A percentile compares a stretch with the other conserved stretches of the same genome.
These are phyloP conservation scores for Colletotrichum tropicale DNA, from an alignment of 2,329 filamentous ascomycete genomes.

Conservation along the genomic window DNA sequence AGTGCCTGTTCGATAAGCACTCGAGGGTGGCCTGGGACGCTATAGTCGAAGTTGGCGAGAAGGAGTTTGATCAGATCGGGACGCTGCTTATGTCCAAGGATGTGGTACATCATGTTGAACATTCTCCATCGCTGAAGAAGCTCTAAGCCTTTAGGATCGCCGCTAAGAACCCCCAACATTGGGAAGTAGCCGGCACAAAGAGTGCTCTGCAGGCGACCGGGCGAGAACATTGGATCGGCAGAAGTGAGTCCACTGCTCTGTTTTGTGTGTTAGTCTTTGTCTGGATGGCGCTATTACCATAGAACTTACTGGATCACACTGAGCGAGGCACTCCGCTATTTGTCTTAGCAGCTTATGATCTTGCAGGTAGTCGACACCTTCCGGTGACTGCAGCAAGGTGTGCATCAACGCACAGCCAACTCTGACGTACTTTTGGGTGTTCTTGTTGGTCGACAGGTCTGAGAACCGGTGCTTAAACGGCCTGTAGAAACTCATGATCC, in stretches of 20 bases:
- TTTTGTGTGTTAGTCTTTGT: neutral
- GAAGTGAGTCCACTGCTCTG: slow-evolving; percentile 77
- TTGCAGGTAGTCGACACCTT: slow-evolving; percentile 83
- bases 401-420: slow-evolving; percentile 89
- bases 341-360: slow-evolving; percentile 95
- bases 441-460: slow-evolving; percentile 86
- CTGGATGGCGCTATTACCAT: neutral
- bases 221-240: slow-evolving; percentile 86
- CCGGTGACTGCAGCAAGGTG: slow-evolving; percentile 81
- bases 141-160: slow-evolving; percentile 79
- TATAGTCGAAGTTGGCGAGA: slow-evolving; percentile 91
- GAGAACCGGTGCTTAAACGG: slow-evolving; percentile 98
- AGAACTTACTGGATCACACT: slow-evolving; percentile 80
- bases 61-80: slow-evolving; percentile 91
- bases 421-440: slow-evolving; percentile 91
- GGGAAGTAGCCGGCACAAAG: slow-evolving; percentile 93
- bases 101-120: slow-evolving; percentile 99
- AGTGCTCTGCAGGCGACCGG: slow-evolving; percentile 82
- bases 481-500: slow-evolving; percentile 91
- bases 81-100: slow-evolving; percentile 87
- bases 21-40: slow-evolving; percentile 83
- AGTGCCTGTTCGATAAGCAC: slow-evolving; percentile 93
- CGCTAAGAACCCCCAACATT: slow-evolving; percentile 86
- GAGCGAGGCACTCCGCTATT: slow-evolving; percentile 92
- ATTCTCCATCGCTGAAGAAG: slow-evolving; percentile 97